phyloP scores from a whole-genome alignment of 371 early-diverging fungal species.

The Chytridium lagenaria region DNA sequence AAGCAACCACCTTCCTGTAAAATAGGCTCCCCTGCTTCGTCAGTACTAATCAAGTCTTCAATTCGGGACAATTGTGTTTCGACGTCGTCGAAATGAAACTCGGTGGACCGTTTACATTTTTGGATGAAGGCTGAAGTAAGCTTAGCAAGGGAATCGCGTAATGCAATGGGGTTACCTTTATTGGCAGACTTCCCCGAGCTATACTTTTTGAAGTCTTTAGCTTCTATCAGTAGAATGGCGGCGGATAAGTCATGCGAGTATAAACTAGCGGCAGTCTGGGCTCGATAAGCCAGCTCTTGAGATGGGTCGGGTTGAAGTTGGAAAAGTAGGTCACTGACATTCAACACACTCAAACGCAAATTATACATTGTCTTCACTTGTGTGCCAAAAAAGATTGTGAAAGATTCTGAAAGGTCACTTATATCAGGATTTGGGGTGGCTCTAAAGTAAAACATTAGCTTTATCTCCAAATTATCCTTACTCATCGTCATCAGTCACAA shows the following conservation, averaged over 20 bases:
- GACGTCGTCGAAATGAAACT: constrained; percentile 77
- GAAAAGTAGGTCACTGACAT: constrained; percentile 18
- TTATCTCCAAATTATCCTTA: not conserved
- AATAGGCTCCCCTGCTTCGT: constrained; percentile 29
- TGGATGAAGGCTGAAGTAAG: constrained; percentile 62
- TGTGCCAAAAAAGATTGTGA: constrained; percentile 74
- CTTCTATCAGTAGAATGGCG: constrained; percentile 64
- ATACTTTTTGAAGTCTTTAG: constrained; percentile 56
- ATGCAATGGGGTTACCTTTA: constrained; percentile 50
- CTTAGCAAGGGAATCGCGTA: not conserved
- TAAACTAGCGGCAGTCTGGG: constrained; percentile 73
- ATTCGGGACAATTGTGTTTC: constrained; percentile 67
- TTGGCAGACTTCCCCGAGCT: constrained; percentile 66
- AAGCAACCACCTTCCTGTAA: constrained; percentile 57
- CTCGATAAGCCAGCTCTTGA: constrained; percentile 62
- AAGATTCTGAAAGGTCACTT: constrained; percentile 67
- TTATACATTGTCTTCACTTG: constrained; percentile 77
- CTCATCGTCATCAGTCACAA: constrained; percentile 61
- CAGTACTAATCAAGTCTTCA: constrained; percentile 58
- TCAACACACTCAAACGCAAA: constrained; percentile 61
- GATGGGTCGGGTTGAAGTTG: constrained; percentile 8
- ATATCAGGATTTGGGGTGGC: not conserved
- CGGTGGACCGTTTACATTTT: constrained; percentile 72
- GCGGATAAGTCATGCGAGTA: constrained; percentile 73
- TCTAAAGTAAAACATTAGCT: not conserved